Conservation (phyloP, 139 green algal genomes). For the Chlorella sp. region DNA sequence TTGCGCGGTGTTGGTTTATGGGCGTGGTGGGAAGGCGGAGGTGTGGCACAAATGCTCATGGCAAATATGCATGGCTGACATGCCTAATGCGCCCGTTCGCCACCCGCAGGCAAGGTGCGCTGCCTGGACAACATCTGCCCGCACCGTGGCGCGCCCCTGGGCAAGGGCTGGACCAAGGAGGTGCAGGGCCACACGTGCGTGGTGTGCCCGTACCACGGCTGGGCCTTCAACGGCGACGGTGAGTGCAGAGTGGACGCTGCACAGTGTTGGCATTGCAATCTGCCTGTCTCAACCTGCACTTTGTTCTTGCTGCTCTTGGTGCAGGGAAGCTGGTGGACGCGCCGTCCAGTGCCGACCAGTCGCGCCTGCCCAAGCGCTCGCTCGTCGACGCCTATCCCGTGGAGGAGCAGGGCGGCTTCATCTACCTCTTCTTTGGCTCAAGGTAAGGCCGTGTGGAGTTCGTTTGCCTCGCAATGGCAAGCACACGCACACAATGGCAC, state of each 20-base stretch:
- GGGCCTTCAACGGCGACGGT: constrained; percentile 66
- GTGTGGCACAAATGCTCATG: too few species aligned
- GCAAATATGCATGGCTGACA: background rate
- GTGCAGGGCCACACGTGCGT: constrained; percentile 49
- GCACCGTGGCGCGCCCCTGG: constrained; percentile 57
- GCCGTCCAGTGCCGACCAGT: constrained; percentile 19
- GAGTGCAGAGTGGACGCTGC: too few species aligned
- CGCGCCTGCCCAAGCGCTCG: constrained; percentile 47
- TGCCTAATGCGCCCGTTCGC: background rate
- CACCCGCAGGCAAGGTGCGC: constrained; percentile 25
- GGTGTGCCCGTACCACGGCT: constrained; percentile 69
- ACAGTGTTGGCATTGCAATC: too few species aligned
- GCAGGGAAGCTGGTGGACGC: constrained; percentile 45
- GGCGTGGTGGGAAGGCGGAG: too few species aligned
- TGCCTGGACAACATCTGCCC: constrained; percentile 74
- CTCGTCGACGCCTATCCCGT: constrained; percentile 59
- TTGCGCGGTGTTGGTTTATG: background rate
- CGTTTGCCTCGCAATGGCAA: too few species aligned
- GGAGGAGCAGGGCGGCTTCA: constrained; percentile 65
- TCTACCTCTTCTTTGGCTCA: constrained; percentile 79
- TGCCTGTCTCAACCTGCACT: too few species aligned
- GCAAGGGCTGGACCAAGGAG: constrained; percentile 33
- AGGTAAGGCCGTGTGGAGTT: too few species aligned
- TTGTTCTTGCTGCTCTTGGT: background rate
- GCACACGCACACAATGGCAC: too few species aligned